A percentile compares a stretch with the other conserved stretches of the same genome.
These are phyloP conservation scores for Ophiostoma montium DNA, from an alignment of 2,329 filamentous ascomycete genomes.

Conservation along the genomic window DNA sequence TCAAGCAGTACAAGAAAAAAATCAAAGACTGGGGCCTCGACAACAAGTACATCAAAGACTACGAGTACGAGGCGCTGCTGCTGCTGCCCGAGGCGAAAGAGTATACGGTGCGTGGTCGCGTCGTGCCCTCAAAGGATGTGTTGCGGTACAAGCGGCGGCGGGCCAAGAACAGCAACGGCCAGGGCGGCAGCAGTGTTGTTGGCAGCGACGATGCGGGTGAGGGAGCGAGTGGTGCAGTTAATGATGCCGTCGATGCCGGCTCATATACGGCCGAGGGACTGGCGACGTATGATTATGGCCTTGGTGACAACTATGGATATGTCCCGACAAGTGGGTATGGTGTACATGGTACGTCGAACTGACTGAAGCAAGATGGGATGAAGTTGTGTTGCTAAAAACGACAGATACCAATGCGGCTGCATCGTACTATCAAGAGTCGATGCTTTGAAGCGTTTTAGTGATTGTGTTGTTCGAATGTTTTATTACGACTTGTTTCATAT, in stretches of 20 bases:
- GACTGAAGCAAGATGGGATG: too few species aligned
- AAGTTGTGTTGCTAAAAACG: too few species aligned
- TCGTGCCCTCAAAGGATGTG: slow-evolving; percentile 7
- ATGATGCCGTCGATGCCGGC: not conserved
- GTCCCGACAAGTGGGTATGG: not conserved
- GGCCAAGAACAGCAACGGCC: not conserved
- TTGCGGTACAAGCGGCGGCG: slow-evolving; percentile 10
- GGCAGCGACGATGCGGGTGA: not conserved
- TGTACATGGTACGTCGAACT: too few species aligned
- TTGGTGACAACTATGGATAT: not conserved
- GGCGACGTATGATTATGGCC: not conserved
- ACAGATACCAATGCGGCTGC: too few species aligned
- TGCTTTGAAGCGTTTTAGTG: too few species aligned
- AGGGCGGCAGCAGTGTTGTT: not conserved
- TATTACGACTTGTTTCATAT: too few species aligned
- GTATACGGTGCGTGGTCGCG: slow-evolving; percentile 18
- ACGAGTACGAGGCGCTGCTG: slow-evolving; percentile 21
- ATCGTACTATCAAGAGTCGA: too few species aligned
- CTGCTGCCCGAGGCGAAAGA: slow-evolving; percentile 16
- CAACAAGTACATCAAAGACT: slow-evolving; percentile 21
- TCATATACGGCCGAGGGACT: not conserved
- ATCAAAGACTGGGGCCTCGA: slow-evolving; percentile 22
- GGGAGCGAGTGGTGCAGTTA: not conserved
- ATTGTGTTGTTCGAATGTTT: too few species aligned
- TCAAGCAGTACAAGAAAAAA: slow-evolving; percentile 21